Percentiles rank a stretch among this genome's conserved stretches.
Conservation (phyloP, 2,329 filamentous ascomycete genomes). For the Fusarium odoratissimum region DNA sequence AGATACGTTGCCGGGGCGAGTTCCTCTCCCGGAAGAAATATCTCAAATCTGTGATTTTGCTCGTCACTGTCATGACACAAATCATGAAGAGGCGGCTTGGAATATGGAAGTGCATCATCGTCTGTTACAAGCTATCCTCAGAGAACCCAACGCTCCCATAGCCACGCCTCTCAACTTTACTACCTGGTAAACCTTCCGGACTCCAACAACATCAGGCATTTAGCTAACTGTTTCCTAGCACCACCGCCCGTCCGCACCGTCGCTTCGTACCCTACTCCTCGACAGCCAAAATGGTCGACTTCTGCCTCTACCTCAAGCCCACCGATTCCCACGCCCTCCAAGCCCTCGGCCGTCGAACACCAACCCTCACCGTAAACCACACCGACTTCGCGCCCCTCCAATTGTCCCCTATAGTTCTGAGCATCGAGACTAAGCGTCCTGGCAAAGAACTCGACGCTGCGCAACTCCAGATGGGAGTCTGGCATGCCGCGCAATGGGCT, state of each 20-base stretch:
- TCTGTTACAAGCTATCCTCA: constrained; percentile 9
- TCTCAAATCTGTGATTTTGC: constrained; percentile 8
- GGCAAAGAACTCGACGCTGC: constrained; percentile 20
- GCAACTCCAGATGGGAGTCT: constrained; percentile 28
- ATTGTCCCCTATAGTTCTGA: constrained; percentile 18
- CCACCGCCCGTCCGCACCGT: constrained; percentile 4
- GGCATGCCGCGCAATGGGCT: constrained; percentile 31
- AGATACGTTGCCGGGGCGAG: constrained; percentile 16
- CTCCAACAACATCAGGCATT: fast-evolving
- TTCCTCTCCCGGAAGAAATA: constrained; percentile 18
- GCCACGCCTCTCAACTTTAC: constrained; percentile 6
- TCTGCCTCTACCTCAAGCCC: constrained; percentile 15
- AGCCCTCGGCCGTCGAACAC: constrained; percentile 15
- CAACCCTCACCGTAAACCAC: constrained; percentile 26
- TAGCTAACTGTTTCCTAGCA: background rate
- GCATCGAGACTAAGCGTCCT: constrained; percentile 32
- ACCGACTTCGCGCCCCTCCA: constrained; percentile 25
- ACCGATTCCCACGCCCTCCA: background rate
- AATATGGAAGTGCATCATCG: constrained; percentile 37
- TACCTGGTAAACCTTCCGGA: background rate
- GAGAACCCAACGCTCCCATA: background rate
- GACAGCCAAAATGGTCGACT: constrained; percentile 29
- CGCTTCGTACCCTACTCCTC: constrained; percentile 9
- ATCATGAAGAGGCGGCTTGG: constrained; percentile 27
- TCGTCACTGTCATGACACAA: constrained; percentile 14